phyloP scores from a whole-genome alignment of 257 asterid genomes.

The Capsicum rhomboideum region DNA sequence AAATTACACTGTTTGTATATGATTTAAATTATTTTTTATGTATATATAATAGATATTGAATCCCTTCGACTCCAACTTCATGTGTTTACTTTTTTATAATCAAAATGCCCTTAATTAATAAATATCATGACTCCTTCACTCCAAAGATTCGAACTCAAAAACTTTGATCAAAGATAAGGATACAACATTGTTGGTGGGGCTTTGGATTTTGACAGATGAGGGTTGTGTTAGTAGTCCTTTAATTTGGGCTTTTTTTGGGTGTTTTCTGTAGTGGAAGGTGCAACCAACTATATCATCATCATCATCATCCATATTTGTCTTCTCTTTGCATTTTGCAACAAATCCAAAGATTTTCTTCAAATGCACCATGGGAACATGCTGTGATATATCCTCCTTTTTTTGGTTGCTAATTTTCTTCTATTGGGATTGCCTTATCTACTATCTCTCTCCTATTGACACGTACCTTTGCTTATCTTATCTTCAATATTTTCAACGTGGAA shows the following conservation, averaged over 20 bases:
- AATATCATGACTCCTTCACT: too few species aligned
- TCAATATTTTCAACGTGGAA: neutral
- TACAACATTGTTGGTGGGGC: neutral
- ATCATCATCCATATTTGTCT: slow-evolving; percentile 4
- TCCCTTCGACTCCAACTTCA: too few species aligned
- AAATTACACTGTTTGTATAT: too few species aligned
- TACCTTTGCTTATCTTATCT: neutral
- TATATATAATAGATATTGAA: too few species aligned
- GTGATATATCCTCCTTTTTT: neutral
- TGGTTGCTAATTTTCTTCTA: neutral
- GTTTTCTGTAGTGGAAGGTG: neutral
- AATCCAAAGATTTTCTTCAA: neutral
- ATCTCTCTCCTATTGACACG: neutral
- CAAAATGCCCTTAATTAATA: too few species aligned
- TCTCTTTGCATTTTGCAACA: neutral
- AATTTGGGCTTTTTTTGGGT: neutral
- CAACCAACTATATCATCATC: neutral
- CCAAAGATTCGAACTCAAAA: too few species aligned
- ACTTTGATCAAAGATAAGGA: neutral
- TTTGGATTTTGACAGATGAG: neutral
- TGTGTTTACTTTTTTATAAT: too few species aligned
- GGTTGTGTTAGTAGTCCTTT: neutral
- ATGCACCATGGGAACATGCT: neutral
- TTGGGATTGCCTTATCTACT: neutral
- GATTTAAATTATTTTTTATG: too few species aligned